phyloP scores from a whole-genome alignment of 2,329 filamentous ascomycete species.

The Dothistroma septosporum region DNA sequence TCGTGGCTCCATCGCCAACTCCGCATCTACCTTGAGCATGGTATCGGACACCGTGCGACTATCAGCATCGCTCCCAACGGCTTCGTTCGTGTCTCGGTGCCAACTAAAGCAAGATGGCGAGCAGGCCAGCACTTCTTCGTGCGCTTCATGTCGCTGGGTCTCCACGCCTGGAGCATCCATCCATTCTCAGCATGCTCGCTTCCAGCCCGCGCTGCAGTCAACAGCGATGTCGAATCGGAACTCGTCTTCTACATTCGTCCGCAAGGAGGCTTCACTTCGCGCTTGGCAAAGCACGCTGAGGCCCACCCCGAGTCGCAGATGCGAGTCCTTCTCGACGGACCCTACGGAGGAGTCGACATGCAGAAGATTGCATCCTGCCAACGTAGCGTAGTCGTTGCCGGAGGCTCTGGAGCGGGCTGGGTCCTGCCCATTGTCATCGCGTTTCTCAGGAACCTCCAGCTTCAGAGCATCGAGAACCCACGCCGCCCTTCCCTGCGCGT shows the following conservation, averaged over 20 bases:
- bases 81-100: slow-evolving; percentile 43
- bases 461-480: neutral
- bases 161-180: slow-evolving; percentile 47
- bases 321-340: slow-evolving; percentile 53
- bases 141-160: slow-evolving; percentile 47
- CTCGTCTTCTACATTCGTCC: slow-evolving; percentile 53
- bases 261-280: slow-evolving; percentile 47
- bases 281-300: slow-evolving; percentile 37
- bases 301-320: slow-evolving; percentile 33
- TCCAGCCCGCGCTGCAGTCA: slow-evolving; percentile 23
- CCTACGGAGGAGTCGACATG: slow-evolving; percentile 52
- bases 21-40: slow-evolving; percentile 49
- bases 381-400: slow-evolving; percentile 47
- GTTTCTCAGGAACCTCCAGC: slow-evolving; percentile 14
- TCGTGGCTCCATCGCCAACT: slow-evolving; percentile 46
- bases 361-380: slow-evolving; percentile 41
- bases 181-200: slow-evolving; percentile 55
- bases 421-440: slow-evolving; percentile 48
- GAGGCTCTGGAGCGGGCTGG: slow-evolving; percentile 55
- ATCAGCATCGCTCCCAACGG: slow-evolving; percentile 40
- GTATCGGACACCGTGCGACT: slow-evolving; percentile 43
- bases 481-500: slow-evolving; percentile 5
- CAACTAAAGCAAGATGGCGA: slow-evolving; percentile 45
- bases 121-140: slow-evolving; percentile 55
- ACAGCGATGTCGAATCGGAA: slow-evolving; percentile 31